Base-by-base conservation (phyloP, 352 stramenopile species). In the Phytopythium cucurbitacearum region DNA sequence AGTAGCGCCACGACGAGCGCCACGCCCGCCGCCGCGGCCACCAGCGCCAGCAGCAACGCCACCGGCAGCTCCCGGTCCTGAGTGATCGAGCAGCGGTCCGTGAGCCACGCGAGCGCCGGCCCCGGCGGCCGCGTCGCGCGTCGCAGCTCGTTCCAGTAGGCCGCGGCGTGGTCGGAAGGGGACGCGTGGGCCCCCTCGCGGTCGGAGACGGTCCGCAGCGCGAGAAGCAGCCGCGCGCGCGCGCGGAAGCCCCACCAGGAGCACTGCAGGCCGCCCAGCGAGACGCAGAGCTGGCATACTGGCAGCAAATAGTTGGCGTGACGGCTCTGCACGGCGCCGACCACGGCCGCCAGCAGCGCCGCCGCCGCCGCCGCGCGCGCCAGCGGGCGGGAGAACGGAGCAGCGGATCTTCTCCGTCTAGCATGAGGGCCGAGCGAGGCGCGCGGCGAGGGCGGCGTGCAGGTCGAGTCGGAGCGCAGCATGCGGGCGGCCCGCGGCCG, bases 211-310 rank as follows among this genome's bases (percentile, higher is more conserved):
- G 61, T 38, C 7, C 61, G 52, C 7, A 76, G 53, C 32, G 79
- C 53, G 2, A 75, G 51, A 55, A 87, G 42, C 15, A 88, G 67
- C 15, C 77, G 71, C 39, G 77, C 65, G n/a, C 77, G 71, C 48
- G 86, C 78, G 40, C 77, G 74, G 45, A 80, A 85, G 45, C 75
- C 65, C 74, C 76, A 85, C 73, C 75, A 87, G 54, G 64, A 78
- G 42, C 78, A 67, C 60, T 89, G 59, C 38, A 80, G 65, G 13
- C 60, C 59, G 1, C 51, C 73, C 10, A 87, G 48, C 21, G 65
- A 67, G 13, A 83, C 45, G 4, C 58, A 49, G 4, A 63, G 37
- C 40, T 73, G 63, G 42, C 72, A 76, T 7, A 66, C 51, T 9
- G 67, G 65, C 5, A 88, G 51, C n/a, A 86, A 53, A 34, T 59